Evolutionary conservation across 306 rosid species (phyloP).

Genomic region (Prunus kanzakura): DNA sequence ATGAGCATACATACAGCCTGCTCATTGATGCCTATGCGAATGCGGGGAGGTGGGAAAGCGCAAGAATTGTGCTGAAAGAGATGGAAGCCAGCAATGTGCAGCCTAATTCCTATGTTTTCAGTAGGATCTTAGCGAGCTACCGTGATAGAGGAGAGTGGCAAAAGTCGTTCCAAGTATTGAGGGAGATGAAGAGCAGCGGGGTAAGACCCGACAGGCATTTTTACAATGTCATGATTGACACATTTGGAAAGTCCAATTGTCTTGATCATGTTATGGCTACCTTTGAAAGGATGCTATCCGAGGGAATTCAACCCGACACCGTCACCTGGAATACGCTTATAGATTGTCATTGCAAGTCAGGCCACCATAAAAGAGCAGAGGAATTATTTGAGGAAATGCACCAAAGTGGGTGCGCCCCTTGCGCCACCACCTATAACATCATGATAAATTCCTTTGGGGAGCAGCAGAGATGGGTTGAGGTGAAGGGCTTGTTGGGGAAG

Average conservation of each 20-base stretch:
- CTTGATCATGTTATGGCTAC: conserved; percentile 82
- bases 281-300: conserved; percentile 68
- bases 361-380: conserved; percentile 55
- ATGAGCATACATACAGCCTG: conserved; percentile 76
- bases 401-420: conserved; percentile 59
- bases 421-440: conserved; percentile 69
- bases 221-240: conserved; percentile 93
- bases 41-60: conserved; percentile 89
- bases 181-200: conserved; percentile 79
- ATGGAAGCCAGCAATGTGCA: conserved; percentile 76
- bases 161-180: conserved; percentile 75
- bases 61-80: conserved; percentile 79
- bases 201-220: conserved; percentile 79
- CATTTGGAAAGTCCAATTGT: conserved; percentile 79
- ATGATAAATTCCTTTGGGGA: conserved; percentile 78
- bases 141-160: conserved; percentile 95
- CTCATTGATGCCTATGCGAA: conserved; percentile 72
- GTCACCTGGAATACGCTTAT: conserved; percentile 91
- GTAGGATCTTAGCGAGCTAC: conserved; percentile 76
- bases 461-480: conserved; percentile 79
- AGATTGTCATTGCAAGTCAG: conserved; percentile 71
- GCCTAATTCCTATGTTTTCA: conserved; percentile 64
- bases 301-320: conserved; percentile 70
- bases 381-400: conserved; percentile 89
- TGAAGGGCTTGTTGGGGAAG: conserved; percentile 59